These are phyloP conservation scores for Mediolabrus comicus DNA, from an alignment of 108 stramenopile genomes.

Conservation along the genomic window DNA sequence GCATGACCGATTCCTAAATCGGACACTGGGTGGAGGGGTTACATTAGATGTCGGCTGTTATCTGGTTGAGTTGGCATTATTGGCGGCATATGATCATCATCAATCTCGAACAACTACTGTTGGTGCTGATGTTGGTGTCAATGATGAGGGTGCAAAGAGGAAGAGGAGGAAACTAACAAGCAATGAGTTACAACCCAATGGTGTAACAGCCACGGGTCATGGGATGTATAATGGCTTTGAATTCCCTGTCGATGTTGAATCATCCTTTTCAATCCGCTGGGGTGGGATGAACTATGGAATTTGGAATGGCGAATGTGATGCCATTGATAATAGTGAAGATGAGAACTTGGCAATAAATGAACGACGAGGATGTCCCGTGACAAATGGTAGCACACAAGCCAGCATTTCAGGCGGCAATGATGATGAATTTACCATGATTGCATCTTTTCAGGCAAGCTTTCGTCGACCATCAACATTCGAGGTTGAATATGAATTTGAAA, in stretches of 20 bases:
- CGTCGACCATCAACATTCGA: slow-evolving; percentile 32
- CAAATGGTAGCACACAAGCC: not conserved
- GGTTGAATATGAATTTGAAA: slow-evolving; percentile 29
- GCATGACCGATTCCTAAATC: slow-evolving; percentile 29
- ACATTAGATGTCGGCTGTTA: slow-evolving; percentile 37
- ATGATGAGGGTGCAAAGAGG: not conserved
- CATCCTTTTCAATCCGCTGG: slow-evolving; percentile 31
- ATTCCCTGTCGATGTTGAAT: slow-evolving; percentile 36
- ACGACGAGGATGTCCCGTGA: not conserved
- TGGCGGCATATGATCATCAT: slow-evolving; percentile 30
- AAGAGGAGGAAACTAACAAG: not conserved
- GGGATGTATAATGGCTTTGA: slow-evolving; percentile 22
- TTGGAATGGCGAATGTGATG: slow-evolving; percentile 4
- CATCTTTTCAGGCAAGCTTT: slow-evolving; percentile 29
- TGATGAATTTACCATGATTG: slow-evolving; percentile 28
- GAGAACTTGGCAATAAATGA: not conserved
- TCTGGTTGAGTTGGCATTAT: slow-evolving; percentile 30
- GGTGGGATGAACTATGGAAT: slow-evolving; percentile 25
- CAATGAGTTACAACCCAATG: slow-evolving; percentile 2
- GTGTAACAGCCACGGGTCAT: slow-evolving; percentile 18
- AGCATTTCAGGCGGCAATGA: not conserved
- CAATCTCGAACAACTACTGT: not conserved
- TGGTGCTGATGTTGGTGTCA: not conserved
- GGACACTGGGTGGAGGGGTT: slow-evolving; percentile 30
- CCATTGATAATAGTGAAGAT: not conserved